Conservation (phyloP, 1,139 yeast species). For the Meyerozyma carpophila region DNA sequence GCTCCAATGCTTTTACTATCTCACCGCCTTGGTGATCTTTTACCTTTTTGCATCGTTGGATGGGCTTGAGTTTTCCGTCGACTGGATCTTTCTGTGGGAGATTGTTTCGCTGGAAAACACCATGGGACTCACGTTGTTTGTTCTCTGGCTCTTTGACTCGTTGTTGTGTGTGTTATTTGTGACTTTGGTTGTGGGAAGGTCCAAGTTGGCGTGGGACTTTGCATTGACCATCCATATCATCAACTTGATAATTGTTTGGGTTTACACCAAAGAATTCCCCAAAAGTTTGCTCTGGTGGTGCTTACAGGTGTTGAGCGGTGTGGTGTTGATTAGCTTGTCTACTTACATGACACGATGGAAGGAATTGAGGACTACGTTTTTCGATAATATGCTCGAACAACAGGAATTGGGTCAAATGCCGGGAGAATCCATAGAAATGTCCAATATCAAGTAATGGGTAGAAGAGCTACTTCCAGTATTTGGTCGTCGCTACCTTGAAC, state of each 20-base stretch:
- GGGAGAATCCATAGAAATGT: constrained; percentile 3
- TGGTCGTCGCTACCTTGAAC: background rate
- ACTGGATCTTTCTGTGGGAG: constrained; percentile 83
- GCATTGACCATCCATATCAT: constrained; percentile 85
- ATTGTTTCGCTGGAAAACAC: constrained; percentile 70
- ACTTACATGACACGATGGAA: constrained; percentile 87
- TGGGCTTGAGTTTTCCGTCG: constrained; percentile 58
- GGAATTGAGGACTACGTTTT: constrained; percentile 82
- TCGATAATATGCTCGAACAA: constrained; percentile 67
- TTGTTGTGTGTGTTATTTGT: constrained; percentile 74
- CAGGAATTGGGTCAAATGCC: constrained; percentile 34
- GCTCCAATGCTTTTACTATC: constrained; percentile 62
- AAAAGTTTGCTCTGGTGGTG: constrained; percentile 78
- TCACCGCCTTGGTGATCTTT: constrained; percentile 55
- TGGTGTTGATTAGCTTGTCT: constrained; percentile 69
- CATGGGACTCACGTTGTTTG: constrained; percentile 67
- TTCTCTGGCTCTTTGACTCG: constrained; percentile 78
- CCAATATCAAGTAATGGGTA: background rate
- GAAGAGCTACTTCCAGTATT: background rate
- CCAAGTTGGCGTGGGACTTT: constrained; percentile 93
- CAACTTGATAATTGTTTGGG: constrained; percentile 66
- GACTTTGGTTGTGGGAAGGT: constrained; percentile 83
- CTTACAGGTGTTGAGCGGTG: constrained; percentile 63
- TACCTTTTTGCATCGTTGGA: constrained; percentile 51
- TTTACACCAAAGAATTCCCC: constrained; percentile 64